Base-by-base conservation (phyloP, 768 basidiomycete species). In the Trametes sanguinea region DNA sequence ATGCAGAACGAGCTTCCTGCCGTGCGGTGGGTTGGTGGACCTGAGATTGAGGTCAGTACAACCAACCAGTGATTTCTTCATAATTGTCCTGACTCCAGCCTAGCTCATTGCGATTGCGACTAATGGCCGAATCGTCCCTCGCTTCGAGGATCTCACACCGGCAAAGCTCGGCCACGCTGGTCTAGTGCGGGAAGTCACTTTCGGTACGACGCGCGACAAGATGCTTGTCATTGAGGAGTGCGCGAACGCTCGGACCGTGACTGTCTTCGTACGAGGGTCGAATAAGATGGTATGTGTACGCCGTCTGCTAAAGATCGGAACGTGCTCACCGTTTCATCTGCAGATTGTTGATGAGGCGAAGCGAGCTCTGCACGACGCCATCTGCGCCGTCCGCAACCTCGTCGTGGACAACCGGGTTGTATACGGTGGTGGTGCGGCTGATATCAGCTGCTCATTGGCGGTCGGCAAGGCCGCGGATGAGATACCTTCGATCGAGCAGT, bases 191-290 rank as follows among this genome's bases (percentile, higher is more conserved):
- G 96, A 99, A 76, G 74, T 99, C 57, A 85, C 92, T 6, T 99
- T 99, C 75, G 97, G 97, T 51, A 99, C 97, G 8, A 99, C 97
- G 14, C 85, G 94, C 63, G 97, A 99, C 76, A 98, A 98, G 81
- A 99, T 99, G 97, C 86, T 99, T 57, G 91, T 98, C 65, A 96
- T 99, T 67, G 97, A 98, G 75, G 95, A 98, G 71, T 98, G 96
- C 69, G 96, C 97, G 16, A 99, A 99, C 78, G 85, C 89, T 9
- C 85, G 95, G 57, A 95, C 96, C 39, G 96, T 98, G 46, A 98
- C 97, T 7, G 89, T 98, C 68, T 98, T 99, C 67, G 95, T 98
- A 27, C 85, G 97, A 39, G 97, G 97, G 22, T 93, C 90, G 71
- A 99, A 99, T 79, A 99, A 99, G 79, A 99, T 99, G 97, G 96